phyloP scores from a whole-genome alignment of 352 stramenopile genomes.

The Phytophthora aleatoria region DNA sequence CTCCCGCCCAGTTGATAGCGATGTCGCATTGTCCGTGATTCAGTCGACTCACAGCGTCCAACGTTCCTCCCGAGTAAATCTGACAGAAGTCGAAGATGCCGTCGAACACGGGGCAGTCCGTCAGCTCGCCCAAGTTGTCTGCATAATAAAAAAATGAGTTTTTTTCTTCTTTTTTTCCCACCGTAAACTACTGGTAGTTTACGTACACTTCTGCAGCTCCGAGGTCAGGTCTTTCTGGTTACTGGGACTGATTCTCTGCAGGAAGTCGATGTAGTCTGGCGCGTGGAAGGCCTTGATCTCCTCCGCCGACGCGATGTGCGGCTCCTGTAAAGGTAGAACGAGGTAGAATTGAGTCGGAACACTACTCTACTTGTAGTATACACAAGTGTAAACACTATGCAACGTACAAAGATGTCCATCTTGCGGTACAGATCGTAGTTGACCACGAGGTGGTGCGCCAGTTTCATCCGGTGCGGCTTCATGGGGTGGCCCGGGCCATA shows the following conservation, averaged over 20 bases:
- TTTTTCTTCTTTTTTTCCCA: background rate
- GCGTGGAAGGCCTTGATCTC: slow-evolving; percentile 98
- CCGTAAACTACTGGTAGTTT: background rate
- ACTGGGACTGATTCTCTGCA: slow-evolving; percentile 94
- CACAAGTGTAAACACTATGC: background rate
- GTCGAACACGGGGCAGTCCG: slow-evolving; percentile 99
- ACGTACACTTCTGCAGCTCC: slow-evolving; percentile 80
- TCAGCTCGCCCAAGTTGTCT: slow-evolving; percentile 97
- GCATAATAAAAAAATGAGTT: slow-evolving; percentile 5
- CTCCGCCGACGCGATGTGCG: slow-evolving; percentile 79
- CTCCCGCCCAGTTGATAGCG: slow-evolving; percentile 98
- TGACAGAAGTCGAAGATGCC: slow-evolving; percentile 99
- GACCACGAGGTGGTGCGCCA: slow-evolving; percentile 98
- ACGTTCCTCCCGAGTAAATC: slow-evolving; percentile 95
- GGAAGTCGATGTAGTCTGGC: slow-evolving; percentile 98
- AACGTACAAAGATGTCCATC: slow-evolving; percentile 97
- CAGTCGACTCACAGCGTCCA: slow-evolving; percentile 97
- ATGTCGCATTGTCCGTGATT: slow-evolving; percentile 97
- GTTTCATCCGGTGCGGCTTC: slow-evolving; percentile 97
- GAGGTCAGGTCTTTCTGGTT: slow-evolving; percentile 89
- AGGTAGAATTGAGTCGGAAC: slow-evolving; percentile 1
- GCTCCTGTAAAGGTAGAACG: slow-evolving; percentile 47
- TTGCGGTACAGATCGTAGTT: slow-evolving; percentile 98
- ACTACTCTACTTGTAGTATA: slow-evolving; percentile 5
- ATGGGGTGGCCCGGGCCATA: slow-evolving; percentile 97